A percentile compares a stretch with the other conserved stretches of the same genome.
phyloP scores from a whole-genome alignment of 2,329 filamentous ascomycete species.

The Pseudofabraea citricarpa region DNA sequence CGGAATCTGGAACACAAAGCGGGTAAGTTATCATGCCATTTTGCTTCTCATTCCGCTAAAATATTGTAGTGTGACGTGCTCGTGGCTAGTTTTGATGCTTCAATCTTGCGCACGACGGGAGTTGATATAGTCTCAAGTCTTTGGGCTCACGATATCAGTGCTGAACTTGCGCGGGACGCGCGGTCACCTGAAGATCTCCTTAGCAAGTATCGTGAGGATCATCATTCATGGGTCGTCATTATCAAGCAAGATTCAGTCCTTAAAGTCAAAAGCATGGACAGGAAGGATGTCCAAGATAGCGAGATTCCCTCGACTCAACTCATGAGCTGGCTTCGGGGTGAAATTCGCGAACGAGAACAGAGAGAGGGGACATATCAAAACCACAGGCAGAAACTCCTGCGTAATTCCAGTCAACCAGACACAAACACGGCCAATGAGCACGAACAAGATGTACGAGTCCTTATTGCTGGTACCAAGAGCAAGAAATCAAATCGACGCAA shows the following conservation, averaged over 20 bases:
- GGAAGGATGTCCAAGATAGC: constrained; percentile 68
- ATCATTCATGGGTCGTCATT: constrained; percentile 82
- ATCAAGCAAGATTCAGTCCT: constrained; percentile 74
- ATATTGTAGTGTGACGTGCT: constrained; percentile 74
- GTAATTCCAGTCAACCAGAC: constrained; percentile 20
- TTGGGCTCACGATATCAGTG: constrained; percentile 80
- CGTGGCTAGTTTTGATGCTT: constrained; percentile 79
- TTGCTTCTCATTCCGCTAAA: constrained; percentile 4
- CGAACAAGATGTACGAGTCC: constrained; percentile 76
- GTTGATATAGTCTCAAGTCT: constrained; percentile 73
- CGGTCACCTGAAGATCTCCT: constrained; percentile 76
- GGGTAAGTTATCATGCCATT: constrained; percentile 48
- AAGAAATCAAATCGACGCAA: constrained; percentile 89
- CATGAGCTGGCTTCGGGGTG: constrained; percentile 72
- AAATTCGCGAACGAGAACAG: constrained; percentile 74
- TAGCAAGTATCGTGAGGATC: constrained; percentile 69
- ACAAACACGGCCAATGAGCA: constrained; percentile 31
- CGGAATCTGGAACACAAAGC: constrained; percentile 54
- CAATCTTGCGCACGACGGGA: constrained; percentile 69
- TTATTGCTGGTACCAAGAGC: constrained; percentile 74
- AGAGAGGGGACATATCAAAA: constrained; percentile 42
- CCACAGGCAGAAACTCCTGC: constrained; percentile 32
- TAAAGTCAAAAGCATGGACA: constrained; percentile 73
- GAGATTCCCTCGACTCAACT: constrained; percentile 73
- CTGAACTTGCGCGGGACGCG: constrained; percentile 79